Percentiles rank a stretch among this genome's conserved stretches.
These are phyloP conservation scores for Russula sp. DNA, from an alignment of 768 basidiomycete genomes.

Conservation along the genomic window DNA sequence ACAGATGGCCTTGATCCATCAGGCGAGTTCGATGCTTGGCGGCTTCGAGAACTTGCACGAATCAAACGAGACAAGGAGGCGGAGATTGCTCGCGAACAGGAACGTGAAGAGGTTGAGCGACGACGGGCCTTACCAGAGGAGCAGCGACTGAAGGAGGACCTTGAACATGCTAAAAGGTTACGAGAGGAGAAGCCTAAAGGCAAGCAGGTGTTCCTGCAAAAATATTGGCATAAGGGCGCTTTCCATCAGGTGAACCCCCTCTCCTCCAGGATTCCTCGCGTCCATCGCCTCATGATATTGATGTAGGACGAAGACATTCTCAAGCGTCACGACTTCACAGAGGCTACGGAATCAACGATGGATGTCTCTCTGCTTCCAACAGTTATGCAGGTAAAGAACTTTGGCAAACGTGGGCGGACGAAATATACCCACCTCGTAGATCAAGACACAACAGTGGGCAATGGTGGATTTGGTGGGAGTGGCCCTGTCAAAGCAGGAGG, in stretches of 20 bases:
- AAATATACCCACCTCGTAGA: constrained; percentile 96
- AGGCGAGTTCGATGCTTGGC: constrained; percentile 94
- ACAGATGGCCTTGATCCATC: constrained; percentile 88
- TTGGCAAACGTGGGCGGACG: constrained; percentile 85
- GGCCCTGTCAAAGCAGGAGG: constrained; percentile 52
- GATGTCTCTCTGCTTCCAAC: constrained; percentile 87
- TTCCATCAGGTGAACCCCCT: constrained; percentile 77
- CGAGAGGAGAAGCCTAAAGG: constrained; percentile 89
- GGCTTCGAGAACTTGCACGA: constrained; percentile 85
- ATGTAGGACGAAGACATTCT: constrained; percentile 84
- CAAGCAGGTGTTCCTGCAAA: constrained; percentile 89
- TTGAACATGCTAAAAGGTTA: constrained; percentile 75
- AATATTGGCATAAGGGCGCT: constrained; percentile 99
- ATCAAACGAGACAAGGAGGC: constrained; percentile 94
- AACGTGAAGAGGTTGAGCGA: constrained; percentile 87
- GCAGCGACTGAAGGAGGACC: constrained; percentile 85
- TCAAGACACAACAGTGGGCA: constrained; percentile 75
- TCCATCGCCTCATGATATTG: constrained; percentile 6
- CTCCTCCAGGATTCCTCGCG: background rate
- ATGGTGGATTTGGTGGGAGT: constrained; percentile 61
- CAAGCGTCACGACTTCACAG: constrained; percentile 76
- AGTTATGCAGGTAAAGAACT: constrained; percentile 96
- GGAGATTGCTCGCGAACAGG: constrained; percentile 70
- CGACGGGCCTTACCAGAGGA: constrained; percentile 91
- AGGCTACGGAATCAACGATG: constrained; percentile 81